Base-by-base conservation (phyloP, 805 yeast genomes). In the Spathaspora boniae region DNA sequence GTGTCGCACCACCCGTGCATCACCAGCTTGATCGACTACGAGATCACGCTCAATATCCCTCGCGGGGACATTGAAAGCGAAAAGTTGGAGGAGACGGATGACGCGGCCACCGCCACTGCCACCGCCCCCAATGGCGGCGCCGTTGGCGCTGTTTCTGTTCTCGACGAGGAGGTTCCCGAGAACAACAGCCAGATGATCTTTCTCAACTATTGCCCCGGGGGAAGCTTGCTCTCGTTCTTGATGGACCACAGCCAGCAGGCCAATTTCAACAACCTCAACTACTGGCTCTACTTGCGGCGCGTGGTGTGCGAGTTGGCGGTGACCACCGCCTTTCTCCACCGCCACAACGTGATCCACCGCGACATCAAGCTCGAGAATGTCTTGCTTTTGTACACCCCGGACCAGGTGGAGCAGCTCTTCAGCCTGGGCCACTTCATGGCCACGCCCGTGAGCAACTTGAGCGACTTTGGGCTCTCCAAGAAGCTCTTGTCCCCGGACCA, bases 391-490 rank as follows among this genome's bases (percentile, higher is more conserved):
- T 45, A 47, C 16, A 29, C 45, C 5, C 36, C 42, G 9, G 52
- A 60, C 19, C 65, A 63, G 7, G 45, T 65, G 19, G 38, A 72
- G 14, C 60, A 53, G 3, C 30, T 40, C 9, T 16, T 17, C 27
- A 16, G 25, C 24, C n/a, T 19, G 16, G 17, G 36, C 22, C 27
- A n/a, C 2, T 6, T 18, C 5, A 17, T 16, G 4, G 26, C 23
- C 15, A 22, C 36, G 6, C 29, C 35, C 8, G 36, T 68, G 72
- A 33, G 41, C 80, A 12, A 76, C 79, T 2, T 80, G 78, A 81
- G 95, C 0, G 99, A 93, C 65, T 82, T 93, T 60, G 98, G 99
- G 0, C 70, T 93, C 18, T 82, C 95, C 8, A 80, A 87, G 47
- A 65, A 70, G 33, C 72, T 91, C 16, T 78, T 73, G 33, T 73